Evolutionary conservation across 2,329 filamentous ascomycete species (phyloP).

Genomic region (Xenoacremonium recifei): DNA sequence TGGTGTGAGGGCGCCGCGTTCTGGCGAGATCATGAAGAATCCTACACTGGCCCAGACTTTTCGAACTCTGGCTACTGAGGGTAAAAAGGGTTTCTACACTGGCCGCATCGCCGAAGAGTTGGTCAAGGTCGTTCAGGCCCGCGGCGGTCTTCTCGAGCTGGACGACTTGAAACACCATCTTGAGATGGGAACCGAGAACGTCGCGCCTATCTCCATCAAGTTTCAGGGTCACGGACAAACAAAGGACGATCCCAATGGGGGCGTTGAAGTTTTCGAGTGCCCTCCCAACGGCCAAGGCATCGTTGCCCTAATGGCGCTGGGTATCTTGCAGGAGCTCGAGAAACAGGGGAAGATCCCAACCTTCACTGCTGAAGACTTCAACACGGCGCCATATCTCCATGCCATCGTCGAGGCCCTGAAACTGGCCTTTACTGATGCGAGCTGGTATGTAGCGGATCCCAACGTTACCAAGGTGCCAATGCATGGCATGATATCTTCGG

Average conservation of each 20-base stretch:
- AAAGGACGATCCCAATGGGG: conserved; percentile 33
- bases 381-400: conserved; percentile 78
- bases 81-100: conserved; percentile 88
- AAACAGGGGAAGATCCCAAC: conserved; percentile 69
- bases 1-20: conserved; percentile 70
- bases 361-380: conserved; percentile 73
- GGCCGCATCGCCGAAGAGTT: conserved; percentile 80
- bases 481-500: conserved; percentile 64
- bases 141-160: conserved; percentile 75
- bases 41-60: conserved; percentile 80
- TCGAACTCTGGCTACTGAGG: conserved; percentile 71
- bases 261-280: conserved; percentile 90
- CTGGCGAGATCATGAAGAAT: conserved; percentile 89
- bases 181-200: conserved; percentile 66
- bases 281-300: conserved; percentile 96
- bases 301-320: conserved; percentile 89
- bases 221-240: conserved; percentile 63
- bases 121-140: conserved; percentile 71
- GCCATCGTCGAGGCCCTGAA: conserved; percentile 84
- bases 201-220: conserved; percentile 79
- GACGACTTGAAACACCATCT: conserved; percentile 80
- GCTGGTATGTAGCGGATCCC: conserved; percentile 89
- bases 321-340: conserved; percentile 86
- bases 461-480: conserved; percentile 68
- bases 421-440: conserved; percentile 85